A percentile compares a stretch with the other conserved stretches of the same genome.
These are phyloP conservation scores for Camelina hispida DNA, from an alignment of 345 rosid species.

Conservation along the genomic window DNA sequence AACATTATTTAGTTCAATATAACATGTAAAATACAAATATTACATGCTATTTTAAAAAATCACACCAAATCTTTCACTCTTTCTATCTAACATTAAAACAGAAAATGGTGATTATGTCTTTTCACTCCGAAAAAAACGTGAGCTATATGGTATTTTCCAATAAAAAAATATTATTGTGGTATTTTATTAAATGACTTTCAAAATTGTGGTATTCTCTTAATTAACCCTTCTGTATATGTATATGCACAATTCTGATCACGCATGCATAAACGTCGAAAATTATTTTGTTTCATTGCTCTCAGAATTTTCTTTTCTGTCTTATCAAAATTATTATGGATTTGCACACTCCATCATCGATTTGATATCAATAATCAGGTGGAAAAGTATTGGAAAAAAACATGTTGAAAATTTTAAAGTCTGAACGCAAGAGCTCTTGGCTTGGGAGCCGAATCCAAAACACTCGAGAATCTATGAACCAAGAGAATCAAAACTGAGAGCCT, in stretches of 20 bases:
- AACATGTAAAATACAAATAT: no score
- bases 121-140: no score
- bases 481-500: background rate
- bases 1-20: no score
- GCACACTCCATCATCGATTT: slow-evolving; percentile 2
- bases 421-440: slow-evolving; percentile 13
- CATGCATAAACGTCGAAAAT: background rate
- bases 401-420: background rate
- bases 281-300: background rate
- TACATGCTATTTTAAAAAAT: no score
- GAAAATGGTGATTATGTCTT: no score
- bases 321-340: background rate
- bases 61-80: no score
- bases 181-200: no score
- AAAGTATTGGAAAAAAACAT: background rate
- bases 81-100: no score
- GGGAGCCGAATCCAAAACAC: slow-evolving; percentile 11
- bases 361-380: background rate
- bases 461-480: background rate
- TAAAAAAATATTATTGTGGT: no score
- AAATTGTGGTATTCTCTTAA: no score
- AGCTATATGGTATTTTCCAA: no score
- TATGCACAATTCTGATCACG: background rate
- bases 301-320: background rate
- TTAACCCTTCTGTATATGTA: no score